Percentiles rank a stretch among this genome's conserved stretches.
Conservation (phyloP, 2,329 filamentous ascomycete genomes). For the Cladorrhinum sp. region DNA sequence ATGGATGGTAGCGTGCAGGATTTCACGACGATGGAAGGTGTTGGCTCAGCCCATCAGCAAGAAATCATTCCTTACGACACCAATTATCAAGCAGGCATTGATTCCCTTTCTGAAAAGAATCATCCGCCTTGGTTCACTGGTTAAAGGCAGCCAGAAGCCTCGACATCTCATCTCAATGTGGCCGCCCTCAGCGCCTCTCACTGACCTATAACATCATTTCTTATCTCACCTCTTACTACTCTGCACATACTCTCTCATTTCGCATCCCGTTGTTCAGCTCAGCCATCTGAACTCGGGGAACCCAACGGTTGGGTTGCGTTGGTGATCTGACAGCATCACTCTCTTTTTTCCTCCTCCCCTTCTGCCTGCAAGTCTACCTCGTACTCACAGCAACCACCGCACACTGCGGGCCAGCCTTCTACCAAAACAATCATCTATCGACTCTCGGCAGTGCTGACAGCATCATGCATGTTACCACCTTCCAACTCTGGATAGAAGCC, state of each 20-base stretch:
- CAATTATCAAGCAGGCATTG: neutral
- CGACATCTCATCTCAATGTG: neutral
- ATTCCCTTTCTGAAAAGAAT: neutral
- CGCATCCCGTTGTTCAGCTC: neutral
- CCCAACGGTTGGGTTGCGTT: neutral
- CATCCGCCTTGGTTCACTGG: neutral
- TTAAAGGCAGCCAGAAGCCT: neutral
- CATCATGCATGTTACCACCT: neutral
- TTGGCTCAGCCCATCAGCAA: slow-evolving; percentile 1
- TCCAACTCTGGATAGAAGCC: neutral
- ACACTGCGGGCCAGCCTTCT: neutral
- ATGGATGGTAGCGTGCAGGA: slow-evolving; percentile 1
- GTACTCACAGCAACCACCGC: neutral
- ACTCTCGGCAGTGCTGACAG: neutral
- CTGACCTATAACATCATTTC: neutral
- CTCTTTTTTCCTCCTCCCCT: neutral
- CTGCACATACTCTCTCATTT: neutral
- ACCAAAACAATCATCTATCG: neutral
- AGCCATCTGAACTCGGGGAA: neutral
- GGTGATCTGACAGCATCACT: neutral
- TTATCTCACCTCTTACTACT: neutral
- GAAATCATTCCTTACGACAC: neutral
- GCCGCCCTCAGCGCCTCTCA: neutral
- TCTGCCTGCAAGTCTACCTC: neutral
- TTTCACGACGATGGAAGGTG: neutral